Percentiles rank a stretch among this genome's conserved stretches.
Conservation (phyloP, 352 stramenopile species). For the Phytophthora pinifolia region DNA sequence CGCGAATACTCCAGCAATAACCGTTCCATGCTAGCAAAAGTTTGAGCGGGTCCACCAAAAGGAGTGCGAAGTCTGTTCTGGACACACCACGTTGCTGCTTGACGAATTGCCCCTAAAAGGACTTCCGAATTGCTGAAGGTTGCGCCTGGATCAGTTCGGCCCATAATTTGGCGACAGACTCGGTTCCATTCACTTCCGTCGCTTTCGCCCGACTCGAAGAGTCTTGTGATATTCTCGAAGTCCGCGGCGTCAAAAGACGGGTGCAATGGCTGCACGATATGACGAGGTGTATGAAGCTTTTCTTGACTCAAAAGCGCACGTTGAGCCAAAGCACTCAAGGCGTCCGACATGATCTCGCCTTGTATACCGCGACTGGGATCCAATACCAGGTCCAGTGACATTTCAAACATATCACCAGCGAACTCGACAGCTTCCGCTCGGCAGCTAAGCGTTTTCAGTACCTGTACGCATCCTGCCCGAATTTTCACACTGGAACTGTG, state of each 20-base stretch:
- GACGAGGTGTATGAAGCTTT: not conserved
- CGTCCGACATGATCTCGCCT: constrained; percentile 8
- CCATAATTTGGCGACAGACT: constrained; percentile 30
- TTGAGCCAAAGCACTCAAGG: constrained; percentile 17
- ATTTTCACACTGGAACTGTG: constrained; percentile 25
- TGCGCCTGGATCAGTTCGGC: constrained; percentile 1
- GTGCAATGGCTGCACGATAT: constrained; percentile 17
- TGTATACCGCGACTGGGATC: constrained; percentile 14
- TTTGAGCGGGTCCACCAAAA: constrained; percentile 72
- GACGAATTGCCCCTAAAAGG: constrained; percentile 35
- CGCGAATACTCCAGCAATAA: constrained; percentile 49
- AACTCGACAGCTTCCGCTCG: constrained; percentile 10
- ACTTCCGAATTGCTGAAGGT: constrained; percentile 23
- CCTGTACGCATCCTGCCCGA: constrained; percentile 20
- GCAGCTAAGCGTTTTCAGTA: constrained; percentile 26
- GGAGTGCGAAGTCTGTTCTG: constrained; percentile 73
- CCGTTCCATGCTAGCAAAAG: constrained; percentile 74
- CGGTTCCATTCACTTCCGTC: constrained; percentile 38
- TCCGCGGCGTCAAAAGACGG: constrained; percentile 41
- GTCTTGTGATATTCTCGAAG: constrained; percentile 47
- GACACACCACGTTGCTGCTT: constrained; percentile 71
- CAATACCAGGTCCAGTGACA: constrained; percentile 28
- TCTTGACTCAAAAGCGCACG: constrained; percentile 22
- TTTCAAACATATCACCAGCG: constrained; percentile 17
- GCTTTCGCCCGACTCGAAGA: constrained; percentile 32